These are phyloP conservation scores for Cephalotrichum gorgonifer DNA, from an alignment of 2,329 filamentous ascomycete genomes.

Conservation along the genomic window DNA sequence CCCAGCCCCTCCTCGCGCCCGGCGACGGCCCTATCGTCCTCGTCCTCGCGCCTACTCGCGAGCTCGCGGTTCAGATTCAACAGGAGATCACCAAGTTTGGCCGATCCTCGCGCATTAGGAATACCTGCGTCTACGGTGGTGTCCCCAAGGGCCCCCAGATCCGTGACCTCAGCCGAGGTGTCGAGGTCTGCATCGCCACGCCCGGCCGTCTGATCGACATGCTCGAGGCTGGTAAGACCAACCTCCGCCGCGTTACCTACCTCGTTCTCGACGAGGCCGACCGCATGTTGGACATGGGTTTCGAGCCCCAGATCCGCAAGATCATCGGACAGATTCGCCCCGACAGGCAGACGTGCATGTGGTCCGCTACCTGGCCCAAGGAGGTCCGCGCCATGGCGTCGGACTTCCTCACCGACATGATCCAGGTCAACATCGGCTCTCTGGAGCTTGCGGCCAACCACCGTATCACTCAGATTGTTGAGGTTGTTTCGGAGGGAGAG, in stretches of 20 bases:
- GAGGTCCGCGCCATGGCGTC: constrained; percentile 86
- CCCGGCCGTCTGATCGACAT: constrained; percentile 97
- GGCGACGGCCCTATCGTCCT: constrained; percentile 96
- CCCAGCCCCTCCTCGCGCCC: constrained; percentile 87
- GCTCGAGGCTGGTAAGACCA: constrained; percentile 96
- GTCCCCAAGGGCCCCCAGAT: constrained; percentile 97
- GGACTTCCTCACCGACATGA: constrained; percentile 90
- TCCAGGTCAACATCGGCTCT: constrained; percentile 97
- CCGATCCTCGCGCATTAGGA: constrained; percentile 93
- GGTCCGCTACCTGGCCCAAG: constrained; percentile 99
- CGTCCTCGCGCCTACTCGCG: constrained; percentile 90
- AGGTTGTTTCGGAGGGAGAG: constrained; percentile 92
- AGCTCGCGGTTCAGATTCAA: constrained; percentile 97
- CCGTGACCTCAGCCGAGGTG: constrained; percentile 84
- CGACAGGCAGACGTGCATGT: constrained; percentile 98
- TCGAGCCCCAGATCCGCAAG: constrained; percentile 98
- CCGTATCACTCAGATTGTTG: constrained; percentile 94
- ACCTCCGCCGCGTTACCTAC: constrained; percentile 95
- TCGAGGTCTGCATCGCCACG: constrained; percentile 97
- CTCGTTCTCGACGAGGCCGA: constrained; percentile 97
- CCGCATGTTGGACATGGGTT: constrained; percentile 99
- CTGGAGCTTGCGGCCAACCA: constrained; percentile 95
- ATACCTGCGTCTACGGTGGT: constrained; percentile 98
- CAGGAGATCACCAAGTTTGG: constrained; percentile 98
- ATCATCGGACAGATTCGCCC: constrained; percentile 96